Base-by-base conservation (phyloP, 148 eudicot species). In the Nepenthes mirabilis region DNA sequence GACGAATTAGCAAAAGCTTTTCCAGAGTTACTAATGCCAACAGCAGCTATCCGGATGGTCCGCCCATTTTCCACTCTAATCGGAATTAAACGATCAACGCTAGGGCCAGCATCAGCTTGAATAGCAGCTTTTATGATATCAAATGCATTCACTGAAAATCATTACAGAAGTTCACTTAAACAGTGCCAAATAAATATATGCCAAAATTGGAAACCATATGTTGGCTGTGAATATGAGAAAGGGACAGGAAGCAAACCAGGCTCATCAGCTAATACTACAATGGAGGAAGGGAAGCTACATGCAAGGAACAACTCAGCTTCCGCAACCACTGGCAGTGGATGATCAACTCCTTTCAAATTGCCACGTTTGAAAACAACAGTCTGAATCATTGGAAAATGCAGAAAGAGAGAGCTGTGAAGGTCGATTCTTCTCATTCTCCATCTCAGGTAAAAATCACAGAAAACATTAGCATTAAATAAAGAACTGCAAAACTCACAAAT, bases 1-100 rank as follows among this genome's bases (percentile, higher is more conserved):
- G 97, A 90, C 32, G 91, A 84, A 77, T 90, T 90, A 36, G 85
- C 95, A 74, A 90, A 90, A 70, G 85, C 89, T 77, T 72, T 80
- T 65, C 91, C 82, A 60, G 83, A 63, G 63, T 62, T 47, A 64
- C 85, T 78, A 43, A 87, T 72, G 65, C 97, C 83, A 62, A 90
- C 91, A 35, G 95, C 85, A 62, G 97, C 79, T 50, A 87, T 62
- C 69, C 97, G 79, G 64, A 90, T 79, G 54, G 75, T 84, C 51
- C 81, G 91, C 61, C 91, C 95, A 82, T 87, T 87, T 65, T 95
- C 97, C 49, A 90, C 86, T 52, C 80, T 75, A 43, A 79, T 68
- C 65, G 91, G 91, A 70, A 72, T 48, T 37, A 72, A 71, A 60
- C 78, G 88, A 65, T 80, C 51, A 65, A 73, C 70, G 49, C 69